These are phyloP conservation scores for Malus hybrid DNA, from an alignment of 331 rosid species.

Conservation along the genomic window DNA sequence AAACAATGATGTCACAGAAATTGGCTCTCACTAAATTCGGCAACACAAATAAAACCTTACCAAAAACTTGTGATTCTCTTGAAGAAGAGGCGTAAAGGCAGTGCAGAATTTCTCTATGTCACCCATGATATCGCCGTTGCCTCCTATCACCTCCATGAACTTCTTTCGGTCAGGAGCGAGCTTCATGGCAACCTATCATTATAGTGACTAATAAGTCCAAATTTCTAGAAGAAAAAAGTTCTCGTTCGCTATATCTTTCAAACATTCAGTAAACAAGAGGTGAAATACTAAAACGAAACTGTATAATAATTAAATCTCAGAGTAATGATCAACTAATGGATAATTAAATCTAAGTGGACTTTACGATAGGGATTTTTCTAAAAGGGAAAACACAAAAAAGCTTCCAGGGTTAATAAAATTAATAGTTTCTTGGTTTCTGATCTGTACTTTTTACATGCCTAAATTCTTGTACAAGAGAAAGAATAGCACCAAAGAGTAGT, in stretches of 20 bases:
- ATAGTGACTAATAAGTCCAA: constrained; percentile 12
- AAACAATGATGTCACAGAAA: not conserved
- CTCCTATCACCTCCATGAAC: constrained; percentile 85
- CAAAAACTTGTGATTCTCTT: constrained; percentile 89
- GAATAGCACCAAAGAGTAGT: too few relatives aligned
- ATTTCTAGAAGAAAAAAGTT: not conserved
- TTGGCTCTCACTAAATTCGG: not conserved
- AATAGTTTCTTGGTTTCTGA: too few relatives aligned
- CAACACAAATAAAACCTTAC: constrained; percentile 26
- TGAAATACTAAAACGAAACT: too few relatives aligned
- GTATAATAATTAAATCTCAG: too few relatives aligned
- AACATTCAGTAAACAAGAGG: too few relatives aligned
- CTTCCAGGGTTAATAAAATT: too few relatives aligned
- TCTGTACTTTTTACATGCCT: too few relatives aligned
- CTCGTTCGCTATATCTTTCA: not conserved
- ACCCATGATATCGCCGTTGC: constrained; percentile 51
- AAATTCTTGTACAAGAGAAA: too few relatives aligned
- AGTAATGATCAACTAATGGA: too few relatives aligned
- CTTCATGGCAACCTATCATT: constrained; percentile 83
- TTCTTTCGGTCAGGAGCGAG: constrained; percentile 97
- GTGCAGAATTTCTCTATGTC: constrained; percentile 74
- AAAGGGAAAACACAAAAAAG: too few relatives aligned
- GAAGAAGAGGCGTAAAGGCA: constrained; percentile 56
- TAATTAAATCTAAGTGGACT: too few relatives aligned
- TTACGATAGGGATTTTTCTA: too few relatives aligned